Conservation (phyloP, 2,329 filamentous ascomycete species). For the Verticillium nonalfalfae region DNA sequence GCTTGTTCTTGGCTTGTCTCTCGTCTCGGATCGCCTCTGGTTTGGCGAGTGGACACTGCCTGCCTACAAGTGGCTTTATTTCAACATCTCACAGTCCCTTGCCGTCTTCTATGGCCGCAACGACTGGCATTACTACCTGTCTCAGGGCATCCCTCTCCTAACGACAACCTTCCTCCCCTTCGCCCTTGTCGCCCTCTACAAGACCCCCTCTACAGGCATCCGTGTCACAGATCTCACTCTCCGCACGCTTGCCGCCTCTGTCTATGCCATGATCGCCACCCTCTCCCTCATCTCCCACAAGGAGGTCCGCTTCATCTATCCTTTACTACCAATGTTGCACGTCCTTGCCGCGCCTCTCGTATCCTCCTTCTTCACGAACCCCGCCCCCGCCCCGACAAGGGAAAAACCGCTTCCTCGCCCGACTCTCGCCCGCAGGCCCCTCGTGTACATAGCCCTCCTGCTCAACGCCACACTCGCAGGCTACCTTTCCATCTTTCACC, state of each 20-base stretch:
- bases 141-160: conserved; percentile 82
- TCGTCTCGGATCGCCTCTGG: conserved; percentile 66
- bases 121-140: conserved; percentile 87
- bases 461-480: conserved; percentile 65
- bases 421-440: conserved; percentile 41
- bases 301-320: conserved; percentile 95
- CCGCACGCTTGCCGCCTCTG: conserved; percentile 45
- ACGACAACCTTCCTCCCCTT: conserved; percentile 82
- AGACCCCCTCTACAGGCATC: conserved; percentile 25
- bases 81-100: conserved; percentile 83
- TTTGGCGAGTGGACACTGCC: conserved; percentile 87
- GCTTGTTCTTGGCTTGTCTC: conserved; percentile 55
- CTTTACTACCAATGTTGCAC: conserved; percentile 80
- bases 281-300: conserved; percentile 88
- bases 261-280: conserved; percentile 51
- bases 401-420: conserved; percentile 18
- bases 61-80: conserved; percentile 77
- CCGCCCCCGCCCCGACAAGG: conserved; percentile 11
- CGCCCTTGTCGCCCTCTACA: conserved; percentile 57
- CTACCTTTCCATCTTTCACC: conserved; percentile 73
- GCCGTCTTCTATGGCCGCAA: conserved; percentile 91
- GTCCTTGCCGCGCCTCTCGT: conserved; percentile 67
- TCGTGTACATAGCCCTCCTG: conserved; percentile 53
- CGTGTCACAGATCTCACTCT: conserved; percentile 24
- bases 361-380: conserved; percentile 55